A percentile compares a stretch with the other conserved stretches of the same genome.
Conservation (phyloP, 1,284 basidiomycete genomes). For the Cryptococcus sp. region DNA sequence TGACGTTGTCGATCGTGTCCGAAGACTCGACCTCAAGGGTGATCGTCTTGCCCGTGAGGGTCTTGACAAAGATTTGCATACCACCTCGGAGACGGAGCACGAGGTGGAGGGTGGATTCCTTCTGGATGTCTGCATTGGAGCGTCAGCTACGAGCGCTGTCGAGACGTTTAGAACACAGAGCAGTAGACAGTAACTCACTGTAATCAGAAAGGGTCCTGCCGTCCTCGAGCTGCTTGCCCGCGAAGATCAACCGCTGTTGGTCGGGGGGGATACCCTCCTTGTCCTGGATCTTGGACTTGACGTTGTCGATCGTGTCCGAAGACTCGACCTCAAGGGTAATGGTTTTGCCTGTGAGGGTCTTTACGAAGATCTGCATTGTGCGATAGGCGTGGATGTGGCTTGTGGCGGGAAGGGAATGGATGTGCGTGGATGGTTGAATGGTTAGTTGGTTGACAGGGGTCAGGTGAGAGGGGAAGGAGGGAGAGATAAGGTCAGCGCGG, state of each 20-base stretch:
- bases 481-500: constrained; percentile 1
- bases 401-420: background rate
- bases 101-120: constrained; percentile 94
- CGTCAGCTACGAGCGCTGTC: background rate
- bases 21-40: constrained; percentile 56
- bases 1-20: constrained; percentile 94
- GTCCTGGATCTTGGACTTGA: constrained; percentile 47
- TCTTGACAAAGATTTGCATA: constrained; percentile 60
- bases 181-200: constrained; percentile 20
- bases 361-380: constrained; percentile 70
- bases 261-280: constrained; percentile 73
- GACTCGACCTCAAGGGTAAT: constrained; percentile 86
- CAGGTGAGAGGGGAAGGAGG: constrained; percentile 1
- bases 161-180: background rate
- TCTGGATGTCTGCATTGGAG: constrained; percentile 71
- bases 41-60: constrained; percentile 56
- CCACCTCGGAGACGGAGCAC: constrained; percentile 96
- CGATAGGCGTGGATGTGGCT: background rate
- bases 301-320: constrained; percentile 92
- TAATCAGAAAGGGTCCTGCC: constrained; percentile 82
- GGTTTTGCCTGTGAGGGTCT: constrained; percentile 95
- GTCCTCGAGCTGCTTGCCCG: constrained; percentile 93
- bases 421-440: background rate
- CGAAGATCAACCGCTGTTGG: constrained; percentile 61
- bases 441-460: background rate